Evolutionary conservation across 805 yeast species (phyloP).

Genomic region (Kluyveromyces siamensis): DNA sequence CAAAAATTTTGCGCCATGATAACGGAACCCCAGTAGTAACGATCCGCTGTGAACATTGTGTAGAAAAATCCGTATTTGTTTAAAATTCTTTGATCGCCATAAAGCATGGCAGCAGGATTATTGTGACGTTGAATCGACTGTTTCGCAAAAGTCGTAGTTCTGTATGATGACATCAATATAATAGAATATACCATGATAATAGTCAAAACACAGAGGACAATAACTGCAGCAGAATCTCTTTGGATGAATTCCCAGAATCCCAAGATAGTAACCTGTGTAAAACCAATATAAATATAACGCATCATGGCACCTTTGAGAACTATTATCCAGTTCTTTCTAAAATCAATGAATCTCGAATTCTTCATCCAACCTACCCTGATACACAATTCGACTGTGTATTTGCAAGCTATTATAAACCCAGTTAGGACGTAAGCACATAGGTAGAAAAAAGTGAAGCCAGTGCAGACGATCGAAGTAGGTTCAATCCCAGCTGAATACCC

Average conservation of each 20-base stretch:
- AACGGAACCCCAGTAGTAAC: slow-evolving; percentile 76
- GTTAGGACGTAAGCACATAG: slow-evolving; percentile 67
- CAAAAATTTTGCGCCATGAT: slow-evolving; percentile 50
- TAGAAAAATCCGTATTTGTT: slow-evolving; percentile 82
- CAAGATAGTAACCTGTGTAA: slow-evolving; percentile 68
- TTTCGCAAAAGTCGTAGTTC: slow-evolving; percentile 55
- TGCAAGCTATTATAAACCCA: slow-evolving; percentile 46
- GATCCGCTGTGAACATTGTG: slow-evolving; percentile 75
- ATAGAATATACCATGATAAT: slow-evolving; percentile 52
- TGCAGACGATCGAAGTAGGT: slow-evolving; percentile 70
- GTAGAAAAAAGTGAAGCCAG: slow-evolving; percentile 82
- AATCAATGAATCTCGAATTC: slow-evolving; percentile 37
- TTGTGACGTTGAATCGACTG: slow-evolving; percentile 49
- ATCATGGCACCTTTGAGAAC: slow-evolving; percentile 72
- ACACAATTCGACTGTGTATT: slow-evolving; percentile 40
- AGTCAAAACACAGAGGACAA: slow-evolving; percentile 69
- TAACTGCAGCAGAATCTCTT: slow-evolving; percentile 80
- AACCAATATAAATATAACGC: slow-evolving; percentile 76
- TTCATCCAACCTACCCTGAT: slow-evolving; percentile 42
- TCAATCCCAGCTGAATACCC: slow-evolving; percentile 74
- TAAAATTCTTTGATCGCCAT: slow-evolving; percentile 65
- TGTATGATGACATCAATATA: slow-evolving; percentile 55
- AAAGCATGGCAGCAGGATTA: slow-evolving; percentile 81
- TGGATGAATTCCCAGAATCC: slow-evolving; percentile 83
- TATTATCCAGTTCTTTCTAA: slow-evolving; percentile 45